phyloP scores from a whole-genome alignment of 805 yeast species.

The Isabelozyma rhagii region DNA sequence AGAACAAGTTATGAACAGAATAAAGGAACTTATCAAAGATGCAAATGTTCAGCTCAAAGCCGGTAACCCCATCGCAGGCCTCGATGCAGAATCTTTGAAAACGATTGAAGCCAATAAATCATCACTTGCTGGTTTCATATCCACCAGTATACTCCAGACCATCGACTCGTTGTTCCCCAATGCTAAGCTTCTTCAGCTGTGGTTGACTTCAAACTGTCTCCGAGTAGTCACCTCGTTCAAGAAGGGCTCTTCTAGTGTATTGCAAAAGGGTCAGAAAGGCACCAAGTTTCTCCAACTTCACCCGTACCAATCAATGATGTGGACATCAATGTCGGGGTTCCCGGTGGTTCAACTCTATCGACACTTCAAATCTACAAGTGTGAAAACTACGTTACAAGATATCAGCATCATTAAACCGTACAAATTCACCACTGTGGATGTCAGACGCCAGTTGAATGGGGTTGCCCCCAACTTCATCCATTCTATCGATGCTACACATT shows the following conservation, averaged over 20 bases:
- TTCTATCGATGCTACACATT: slow-evolving; percentile 39
- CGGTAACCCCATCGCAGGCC: not conserved
- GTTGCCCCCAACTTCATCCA: slow-evolving; percentile 45
- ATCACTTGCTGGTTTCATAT: slow-evolving; percentile 12
- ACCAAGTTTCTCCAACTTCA: slow-evolving; percentile 17
- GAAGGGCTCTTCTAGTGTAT: slow-evolving; percentile 7
- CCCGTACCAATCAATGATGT: slow-evolving; percentile 33
- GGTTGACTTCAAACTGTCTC: slow-evolving; percentile 30
- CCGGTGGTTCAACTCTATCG: slow-evolving; percentile 39
- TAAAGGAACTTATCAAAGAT: slow-evolving; percentile 17
- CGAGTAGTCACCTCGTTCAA: slow-evolving; percentile 28
- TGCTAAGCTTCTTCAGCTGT: slow-evolving; percentile 31
- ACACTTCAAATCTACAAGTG: slow-evolving; percentile 6
- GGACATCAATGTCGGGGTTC: slow-evolving; percentile 40
- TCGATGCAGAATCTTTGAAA: not conserved
- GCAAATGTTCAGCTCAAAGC: not conserved
- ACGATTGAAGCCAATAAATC: slow-evolving; percentile 1
- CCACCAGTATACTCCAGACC: slow-evolving; percentile 19
- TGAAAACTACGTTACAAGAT: slow-evolving; percentile 21
- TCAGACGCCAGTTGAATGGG: slow-evolving; percentile 30
- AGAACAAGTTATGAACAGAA: slow-evolving; percentile 24
- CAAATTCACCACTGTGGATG: slow-evolving; percentile 20
- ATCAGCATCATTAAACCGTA: slow-evolving; percentile 13
- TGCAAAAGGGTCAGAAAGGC: not conserved
- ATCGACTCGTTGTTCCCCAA: slow-evolving; percentile 28